Percentiles rank a stretch among this genome's conserved stretches.
Evolutionary conservation across 2,329 filamentous ascomycete species (phyloP).

Genomic region (Amesomyces nigricolor): DNA sequence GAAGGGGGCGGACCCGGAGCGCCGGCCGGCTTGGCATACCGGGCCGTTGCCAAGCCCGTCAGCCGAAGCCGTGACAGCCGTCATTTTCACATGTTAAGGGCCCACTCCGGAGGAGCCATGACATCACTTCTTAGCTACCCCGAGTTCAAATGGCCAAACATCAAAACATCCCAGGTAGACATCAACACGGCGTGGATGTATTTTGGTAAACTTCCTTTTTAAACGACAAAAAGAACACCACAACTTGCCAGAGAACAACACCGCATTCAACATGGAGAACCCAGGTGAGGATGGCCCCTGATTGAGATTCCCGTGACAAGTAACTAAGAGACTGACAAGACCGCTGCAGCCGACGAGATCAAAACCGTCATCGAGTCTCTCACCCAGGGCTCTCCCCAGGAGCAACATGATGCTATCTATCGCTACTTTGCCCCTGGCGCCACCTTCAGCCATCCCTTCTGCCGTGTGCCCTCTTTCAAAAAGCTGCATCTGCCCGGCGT

Average conservation of each 20-base stretch:
- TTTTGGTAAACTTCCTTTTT: neutral
- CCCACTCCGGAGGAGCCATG: slow-evolving; percentile 2
- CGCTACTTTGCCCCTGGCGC: slow-evolving; percentile 69
- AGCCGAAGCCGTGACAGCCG: neutral
- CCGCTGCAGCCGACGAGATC: slow-evolving; percentile 51
- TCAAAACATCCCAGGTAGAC: too few relatives aligned
- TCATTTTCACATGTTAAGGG: slow-evolving; percentile 7
- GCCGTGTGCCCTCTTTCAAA: slow-evolving; percentile 55
- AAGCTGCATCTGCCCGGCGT: slow-evolving; percentile 38
- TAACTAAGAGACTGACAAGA: neutral
- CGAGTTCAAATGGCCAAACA: neutral
- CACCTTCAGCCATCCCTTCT: slow-evolving; percentile 73
- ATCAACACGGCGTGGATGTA: too few relatives aligned
- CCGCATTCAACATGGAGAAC: slow-evolving; percentile 34
- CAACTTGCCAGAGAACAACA: too few relatives aligned
- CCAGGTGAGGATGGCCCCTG: slow-evolving; percentile 34
- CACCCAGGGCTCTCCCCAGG: slow-evolving; percentile 58
- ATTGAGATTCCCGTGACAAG: neutral
- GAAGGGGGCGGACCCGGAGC: neutral
- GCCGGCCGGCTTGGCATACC: neutral
- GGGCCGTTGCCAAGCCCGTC: neutral
- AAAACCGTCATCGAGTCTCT: slow-evolving; percentile 60
- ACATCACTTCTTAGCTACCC: slow-evolving; percentile 15
- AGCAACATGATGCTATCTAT: slow-evolving; percentile 61
- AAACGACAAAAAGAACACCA: neutral